Evolutionary conservation across 2,329 filamentous ascomycete species (phyloP).

Genomic region (Hyphodiscus sp.): DNA sequence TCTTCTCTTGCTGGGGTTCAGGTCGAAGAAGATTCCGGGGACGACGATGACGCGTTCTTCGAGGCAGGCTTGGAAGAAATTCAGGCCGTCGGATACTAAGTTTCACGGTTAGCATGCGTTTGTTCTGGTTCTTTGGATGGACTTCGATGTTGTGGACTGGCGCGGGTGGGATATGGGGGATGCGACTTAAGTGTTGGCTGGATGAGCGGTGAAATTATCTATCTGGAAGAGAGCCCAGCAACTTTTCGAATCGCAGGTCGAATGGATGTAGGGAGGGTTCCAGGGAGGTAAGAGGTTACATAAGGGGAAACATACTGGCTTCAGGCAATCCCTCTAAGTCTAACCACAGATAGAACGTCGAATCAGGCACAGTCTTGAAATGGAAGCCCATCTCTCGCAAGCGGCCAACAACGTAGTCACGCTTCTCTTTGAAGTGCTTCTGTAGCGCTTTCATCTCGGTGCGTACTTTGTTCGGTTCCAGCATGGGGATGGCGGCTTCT

Average conservation of each 20-base stretch:
- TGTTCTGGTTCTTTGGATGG: too few species aligned
- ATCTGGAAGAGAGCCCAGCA: too few species aligned
- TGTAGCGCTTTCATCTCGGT: constrained; percentile 87
- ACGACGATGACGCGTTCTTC: constrained; percentile 95
- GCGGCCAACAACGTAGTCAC: constrained; percentile 79
- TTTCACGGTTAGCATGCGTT: background rate
- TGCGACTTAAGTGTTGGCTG: too few species aligned
- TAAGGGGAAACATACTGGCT: constrained; percentile 39
- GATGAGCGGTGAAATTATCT: too few species aligned
- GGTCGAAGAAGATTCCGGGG: constrained; percentile 94
- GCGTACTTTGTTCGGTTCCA: constrained; percentile 76
- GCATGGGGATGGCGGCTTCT: constrained; percentile 85
- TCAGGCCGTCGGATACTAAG: constrained; percentile 73
- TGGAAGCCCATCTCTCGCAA: constrained; percentile 81
- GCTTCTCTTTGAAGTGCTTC: constrained; percentile 82
- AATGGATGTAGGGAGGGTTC: background rate
- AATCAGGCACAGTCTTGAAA: constrained; percentile 78
- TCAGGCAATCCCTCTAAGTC: constrained; percentile 63
- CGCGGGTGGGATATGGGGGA: too few species aligned
- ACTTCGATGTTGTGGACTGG: too few species aligned
- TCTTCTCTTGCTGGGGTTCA: constrained; percentile 83
- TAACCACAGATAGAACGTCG: constrained; percentile 89
- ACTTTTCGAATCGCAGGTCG: too few species aligned
- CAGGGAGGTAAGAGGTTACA: background rate
- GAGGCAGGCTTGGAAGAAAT: constrained; percentile 93